These are phyloP conservation scores for Xylaria cubensis DNA, from an alignment of 495 filamentous ascomycete species.

Conservation along the genomic window DNA sequence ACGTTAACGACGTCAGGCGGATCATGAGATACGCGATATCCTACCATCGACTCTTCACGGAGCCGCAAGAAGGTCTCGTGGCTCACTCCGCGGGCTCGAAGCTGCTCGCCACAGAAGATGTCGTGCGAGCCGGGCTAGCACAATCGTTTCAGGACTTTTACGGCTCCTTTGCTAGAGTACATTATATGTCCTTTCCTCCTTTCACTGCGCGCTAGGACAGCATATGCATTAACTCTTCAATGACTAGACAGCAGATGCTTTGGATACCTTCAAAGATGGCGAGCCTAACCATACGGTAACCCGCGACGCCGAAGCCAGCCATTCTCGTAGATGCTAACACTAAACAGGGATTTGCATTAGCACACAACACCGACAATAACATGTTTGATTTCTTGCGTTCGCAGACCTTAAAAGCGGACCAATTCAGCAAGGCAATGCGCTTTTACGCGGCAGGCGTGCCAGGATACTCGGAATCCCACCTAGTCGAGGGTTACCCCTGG, in stretches of 20 bases:
- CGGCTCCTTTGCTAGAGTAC: not conserved
- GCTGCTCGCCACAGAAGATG: constrained; percentile 35
- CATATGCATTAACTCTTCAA: too few species aligned
- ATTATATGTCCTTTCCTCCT: not conserved
- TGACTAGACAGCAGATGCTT: constrained; percentile 30
- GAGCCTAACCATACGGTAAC: constrained; percentile 40
- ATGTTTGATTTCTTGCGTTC: constrained; percentile 16
- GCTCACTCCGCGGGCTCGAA: constrained; percentile 41
- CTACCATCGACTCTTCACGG: constrained; percentile 50
- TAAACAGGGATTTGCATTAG: constrained; percentile 37
- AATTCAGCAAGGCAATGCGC: constrained; percentile 26
- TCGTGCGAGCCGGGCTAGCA: constrained; percentile 2
- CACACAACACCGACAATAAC: constrained; percentile 29
- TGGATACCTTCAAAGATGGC: constrained; percentile 30
- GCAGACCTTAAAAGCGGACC: constrained; percentile 11
- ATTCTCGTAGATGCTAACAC: not conserved
- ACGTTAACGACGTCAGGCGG: not conserved
- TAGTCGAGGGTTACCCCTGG: constrained; percentile 27
- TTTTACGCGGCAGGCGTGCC: constrained; percentile 11
- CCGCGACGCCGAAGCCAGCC: not conserved
- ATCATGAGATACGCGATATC: constrained; percentile 55
- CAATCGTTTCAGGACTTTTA: not conserved
- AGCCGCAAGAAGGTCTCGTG: constrained; percentile 34
- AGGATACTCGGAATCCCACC: constrained; percentile 18
- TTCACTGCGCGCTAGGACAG: too few species aligned